These are phyloP conservation scores for Exophiala sp. DNA, from an alignment of 2,329 filamentous ascomycete genomes.

Conservation along the genomic window DNA sequence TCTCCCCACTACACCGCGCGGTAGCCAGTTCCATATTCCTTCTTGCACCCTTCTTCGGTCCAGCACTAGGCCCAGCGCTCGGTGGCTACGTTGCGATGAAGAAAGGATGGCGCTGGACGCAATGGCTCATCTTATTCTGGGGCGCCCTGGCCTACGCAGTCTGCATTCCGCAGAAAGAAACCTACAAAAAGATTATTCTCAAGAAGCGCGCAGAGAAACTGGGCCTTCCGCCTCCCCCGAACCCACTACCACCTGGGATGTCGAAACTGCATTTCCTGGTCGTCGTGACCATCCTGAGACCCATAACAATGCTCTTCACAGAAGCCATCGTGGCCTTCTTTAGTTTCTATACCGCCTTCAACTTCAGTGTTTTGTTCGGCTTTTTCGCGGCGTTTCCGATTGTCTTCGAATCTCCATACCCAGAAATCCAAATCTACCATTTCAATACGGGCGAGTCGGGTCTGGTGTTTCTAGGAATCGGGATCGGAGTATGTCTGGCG, in stretches of 20 bases:
- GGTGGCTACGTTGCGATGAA: constrained; percentile 61
- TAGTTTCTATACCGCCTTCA: constrained; percentile 67
- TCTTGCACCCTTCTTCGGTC: constrained; percentile 61
- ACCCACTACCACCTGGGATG: constrained; percentile 59
- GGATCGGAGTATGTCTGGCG: constrained; percentile 60
- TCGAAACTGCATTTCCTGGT: constrained; percentile 41
- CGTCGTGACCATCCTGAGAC: constrained; percentile 43
- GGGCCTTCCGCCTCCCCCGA: constrained; percentile 58
- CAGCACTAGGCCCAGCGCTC: constrained; percentile 61
- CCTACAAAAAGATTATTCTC: constrained; percentile 65
- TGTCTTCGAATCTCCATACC: constrained; percentile 56
- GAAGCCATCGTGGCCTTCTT: constrained; percentile 65
- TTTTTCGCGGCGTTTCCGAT: constrained; percentile 81
- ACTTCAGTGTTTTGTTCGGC: constrained; percentile 73
- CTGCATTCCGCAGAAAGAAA: constrained; percentile 55
- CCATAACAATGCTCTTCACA: constrained; percentile 58
- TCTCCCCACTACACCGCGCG: constrained; percentile 47
- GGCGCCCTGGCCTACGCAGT: constrained; percentile 56
- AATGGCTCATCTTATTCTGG: constrained; percentile 61
- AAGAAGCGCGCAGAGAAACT: constrained; percentile 47
- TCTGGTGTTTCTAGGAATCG: constrained; percentile 76
- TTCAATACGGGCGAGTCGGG: constrained; percentile 63
- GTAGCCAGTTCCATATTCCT: constrained; percentile 50
- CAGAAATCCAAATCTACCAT: constrained; percentile 49
- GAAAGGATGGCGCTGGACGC: constrained; percentile 66